These are phyloP conservation scores for Acanthamoeba lenticulata DNA, from an alignment of 208 protist species.

Conservation along the genomic window DNA sequence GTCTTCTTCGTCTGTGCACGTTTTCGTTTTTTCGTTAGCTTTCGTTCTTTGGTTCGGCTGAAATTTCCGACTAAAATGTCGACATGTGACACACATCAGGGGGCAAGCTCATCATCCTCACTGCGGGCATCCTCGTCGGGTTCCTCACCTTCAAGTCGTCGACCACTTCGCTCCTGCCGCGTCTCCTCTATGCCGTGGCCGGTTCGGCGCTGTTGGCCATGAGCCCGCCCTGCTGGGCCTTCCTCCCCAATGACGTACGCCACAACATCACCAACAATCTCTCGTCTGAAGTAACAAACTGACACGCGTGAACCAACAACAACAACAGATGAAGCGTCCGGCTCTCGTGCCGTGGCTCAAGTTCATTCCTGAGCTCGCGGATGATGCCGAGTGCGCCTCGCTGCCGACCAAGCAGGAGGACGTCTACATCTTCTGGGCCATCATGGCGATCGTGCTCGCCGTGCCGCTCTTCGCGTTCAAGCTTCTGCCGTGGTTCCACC, in stretches of 20 bases:
- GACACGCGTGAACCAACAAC: too few species aligned
- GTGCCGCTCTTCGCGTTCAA: not conserved
- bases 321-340: not conserved
- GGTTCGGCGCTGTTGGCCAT: slow-evolving; percentile 19
- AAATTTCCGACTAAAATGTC: not conserved
- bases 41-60: too few species aligned
- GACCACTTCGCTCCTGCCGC: not conserved
- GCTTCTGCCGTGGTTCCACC: not conserved
- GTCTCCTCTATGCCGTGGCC: not conserved
- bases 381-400: not conserved
- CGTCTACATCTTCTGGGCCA: slow-evolving; percentile 21
- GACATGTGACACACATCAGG: not conserved
- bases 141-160: slow-evolving; percentile 30
- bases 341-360: not conserved
- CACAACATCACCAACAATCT: too few species aligned
- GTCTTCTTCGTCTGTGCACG: not conserved
- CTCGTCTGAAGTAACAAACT: too few species aligned
- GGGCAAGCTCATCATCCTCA: slow-evolving; percentile 45
- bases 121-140: not conserved
- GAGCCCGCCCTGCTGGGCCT: not conserved
- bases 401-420: slow-evolving; percentile 28
- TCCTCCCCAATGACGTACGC: not conserved
- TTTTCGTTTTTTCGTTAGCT: too few species aligned
- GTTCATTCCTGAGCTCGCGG: slow-evolving; percentile 46
- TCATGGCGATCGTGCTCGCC: not conserved